Evolutionary conservation across 768 basidiomycete species (phyloP).

Genomic region (Psilocybe subaeruginosa): DNA sequence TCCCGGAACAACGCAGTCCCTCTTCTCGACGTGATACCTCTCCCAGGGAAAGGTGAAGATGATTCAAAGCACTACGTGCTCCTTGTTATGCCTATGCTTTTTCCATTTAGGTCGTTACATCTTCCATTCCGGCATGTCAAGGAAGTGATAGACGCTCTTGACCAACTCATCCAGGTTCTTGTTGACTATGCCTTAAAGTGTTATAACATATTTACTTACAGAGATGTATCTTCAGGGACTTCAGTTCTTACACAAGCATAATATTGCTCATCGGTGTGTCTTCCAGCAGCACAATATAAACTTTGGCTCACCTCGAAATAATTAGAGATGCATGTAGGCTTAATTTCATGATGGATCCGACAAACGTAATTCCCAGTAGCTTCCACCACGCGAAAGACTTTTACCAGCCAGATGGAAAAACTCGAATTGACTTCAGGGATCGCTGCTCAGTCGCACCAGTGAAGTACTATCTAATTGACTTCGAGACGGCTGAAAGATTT

Average conservation of each 20-base stretch:
- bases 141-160: constrained; percentile 24
- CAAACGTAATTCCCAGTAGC: constrained; percentile 17
- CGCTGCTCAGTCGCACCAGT: constrained; percentile 24
- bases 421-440: constrained; percentile 4
- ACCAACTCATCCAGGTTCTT: constrained; percentile 11
- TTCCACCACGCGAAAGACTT: constrained; percentile 13
- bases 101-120: constrained; percentile 10
- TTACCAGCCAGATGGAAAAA: not conserved
- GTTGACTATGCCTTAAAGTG: no score
- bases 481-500: constrained; percentile 18
- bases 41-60: constrained; percentile 14
- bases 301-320: no score
- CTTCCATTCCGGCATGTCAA: constrained; percentile 23
- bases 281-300: no score
- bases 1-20: constrained; percentile 26
- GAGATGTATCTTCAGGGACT: not conserved
- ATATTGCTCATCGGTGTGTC: constrained; percentile 17
- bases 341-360: constrained; percentile 23
- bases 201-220: no score
- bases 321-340: constrained; percentile 24
- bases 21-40: constrained; percentile 23
- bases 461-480: constrained; percentile 32
- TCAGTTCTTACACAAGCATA: constrained; percentile 19
- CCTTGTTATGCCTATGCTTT: constrained; percentile 25
- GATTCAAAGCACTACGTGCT: constrained; percentile 2